These are phyloP conservation scores for Aspergillus incahuasiensis DNA, from an alignment of 495 filamentous ascomycete genomes.

Conservation along the genomic window DNA sequence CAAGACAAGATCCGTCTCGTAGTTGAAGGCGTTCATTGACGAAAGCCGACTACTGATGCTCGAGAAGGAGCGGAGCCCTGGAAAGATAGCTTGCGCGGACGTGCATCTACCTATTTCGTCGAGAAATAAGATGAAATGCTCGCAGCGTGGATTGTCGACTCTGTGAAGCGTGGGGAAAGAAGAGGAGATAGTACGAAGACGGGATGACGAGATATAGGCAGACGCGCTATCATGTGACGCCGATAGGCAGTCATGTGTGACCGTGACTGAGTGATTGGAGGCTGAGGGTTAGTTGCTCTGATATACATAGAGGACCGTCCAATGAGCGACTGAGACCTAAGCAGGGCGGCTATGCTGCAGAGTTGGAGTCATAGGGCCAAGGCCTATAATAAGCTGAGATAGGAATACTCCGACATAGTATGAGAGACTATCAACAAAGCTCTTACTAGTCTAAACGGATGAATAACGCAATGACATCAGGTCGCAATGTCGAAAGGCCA, in stretches of 20 bases:
- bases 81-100: conserved; percentile 29
- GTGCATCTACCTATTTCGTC: conserved; percentile 20
- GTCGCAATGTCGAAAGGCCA: too few relatives aligned
- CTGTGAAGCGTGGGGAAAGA: conserved; percentile 30
- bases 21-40: conserved; percentile 18
- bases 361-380: background rate
- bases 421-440: too few relatives aligned
- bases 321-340: background rate
- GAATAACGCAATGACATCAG: too few relatives aligned
- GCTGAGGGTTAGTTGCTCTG: background rate
- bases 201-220: conserved; percentile 8
- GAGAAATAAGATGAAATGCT: conserved; percentile 17
- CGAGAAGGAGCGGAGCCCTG: conserved; percentile 13
- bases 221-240: conserved; percentile 17
- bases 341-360: background rate
- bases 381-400: too few relatives aligned
- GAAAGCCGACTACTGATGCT: conserved; percentile 7
- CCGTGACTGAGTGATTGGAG: background rate
- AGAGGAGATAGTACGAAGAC: conserved; percentile 17
- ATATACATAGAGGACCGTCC: background rate
- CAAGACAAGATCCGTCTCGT: conserved; percentile 23
- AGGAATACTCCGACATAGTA: too few relatives aligned
- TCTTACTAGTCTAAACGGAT: too few relatives aligned
- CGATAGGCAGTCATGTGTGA: conserved; percentile 6
- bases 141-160: conserved; percentile 33